Evolutionary conservation across 352 stramenopile genomes (phyloP), one percentile per base, ranked within the genome.

Genomic region (Phytophthora pluvialis): DNA sequence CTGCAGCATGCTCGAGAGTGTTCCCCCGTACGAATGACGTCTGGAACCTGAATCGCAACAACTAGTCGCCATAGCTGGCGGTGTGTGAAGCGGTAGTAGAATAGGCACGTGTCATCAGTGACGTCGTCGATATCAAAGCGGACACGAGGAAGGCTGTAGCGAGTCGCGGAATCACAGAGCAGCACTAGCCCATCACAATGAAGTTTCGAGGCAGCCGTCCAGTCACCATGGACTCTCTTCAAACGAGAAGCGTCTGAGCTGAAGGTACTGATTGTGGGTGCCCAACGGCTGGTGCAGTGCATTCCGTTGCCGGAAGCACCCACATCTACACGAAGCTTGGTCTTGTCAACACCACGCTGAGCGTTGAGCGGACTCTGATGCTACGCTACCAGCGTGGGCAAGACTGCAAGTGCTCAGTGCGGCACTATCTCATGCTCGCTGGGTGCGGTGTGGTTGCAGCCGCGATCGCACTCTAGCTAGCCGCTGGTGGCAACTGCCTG

Each of bases 51-150:
- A 36, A 64, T 56, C 3, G 35, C 9, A 31, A 11, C n/a, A 39
- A 39, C 36, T 46, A 64, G 13, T 3, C 28, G 45, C 3, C 45
- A 36, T 49, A 64, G 28, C 11, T 64, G 46, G 18, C 28, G 28
- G 1, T 52, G 56, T 8, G 46, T 57, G 29, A 57, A 51, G 0
- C 56, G 45, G 39, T 57, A 57, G 16, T 44, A 59, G 38, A 59
- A 21, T 16, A 59, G 38, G 9, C 51, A 59, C 3, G 39, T n/a
- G 10, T 48, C 51, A 7, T 59, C 51, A 11, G 38, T 56, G 26
- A 46, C 4, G 3, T 31, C 47, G 7, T 56, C 48, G 35, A 56
- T 47, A 26, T 56, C 12, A 43, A 59, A 59, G 9, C 51, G 51
- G 13, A 59, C 51, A 12, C 51, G 38, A 8, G 51, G 39, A 5